phyloP scores from a whole-genome alignment of 306 rosid species.

The Alnus glutinosa region DNA sequence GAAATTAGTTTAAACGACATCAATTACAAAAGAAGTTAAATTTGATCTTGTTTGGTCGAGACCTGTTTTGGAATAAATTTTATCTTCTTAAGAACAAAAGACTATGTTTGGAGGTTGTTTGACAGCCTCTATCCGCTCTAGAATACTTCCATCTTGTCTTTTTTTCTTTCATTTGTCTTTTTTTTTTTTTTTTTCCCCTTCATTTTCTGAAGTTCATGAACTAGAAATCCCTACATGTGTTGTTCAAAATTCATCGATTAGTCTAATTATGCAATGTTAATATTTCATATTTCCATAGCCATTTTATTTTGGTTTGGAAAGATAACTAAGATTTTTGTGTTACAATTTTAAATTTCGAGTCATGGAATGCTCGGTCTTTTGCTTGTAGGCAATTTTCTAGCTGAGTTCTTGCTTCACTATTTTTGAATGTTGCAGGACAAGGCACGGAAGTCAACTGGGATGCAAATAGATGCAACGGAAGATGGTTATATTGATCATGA shows the following conservation, averaged over 20 bases:
- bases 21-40: background rate
- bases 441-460: constrained; percentile 82
- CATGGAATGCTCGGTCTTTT: background rate
- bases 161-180: background rate
- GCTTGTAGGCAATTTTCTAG: background rate
- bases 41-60: background rate
- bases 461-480: constrained; percentile 78
- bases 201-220: background rate
- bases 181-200: background rate
- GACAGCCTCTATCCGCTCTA: background rate
- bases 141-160: background rate
- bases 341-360: background rate
- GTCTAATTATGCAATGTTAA: background rate
- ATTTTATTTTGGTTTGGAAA: background rate
- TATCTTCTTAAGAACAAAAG: background rate
- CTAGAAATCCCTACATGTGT: background rate
- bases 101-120: background rate
- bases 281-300: background rate
- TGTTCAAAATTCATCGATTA: background rate
- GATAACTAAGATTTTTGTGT: background rate
- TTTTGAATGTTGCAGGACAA: constrained; percentile 59
- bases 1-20: background rate
- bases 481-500: constrained; percentile 75
- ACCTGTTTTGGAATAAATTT: background rate
- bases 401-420: constrained; percentile 26